Evolutionary conservation across 2,329 filamentous ascomycete genomes (phyloP).

Genomic region (Alternaria atra): DNA sequence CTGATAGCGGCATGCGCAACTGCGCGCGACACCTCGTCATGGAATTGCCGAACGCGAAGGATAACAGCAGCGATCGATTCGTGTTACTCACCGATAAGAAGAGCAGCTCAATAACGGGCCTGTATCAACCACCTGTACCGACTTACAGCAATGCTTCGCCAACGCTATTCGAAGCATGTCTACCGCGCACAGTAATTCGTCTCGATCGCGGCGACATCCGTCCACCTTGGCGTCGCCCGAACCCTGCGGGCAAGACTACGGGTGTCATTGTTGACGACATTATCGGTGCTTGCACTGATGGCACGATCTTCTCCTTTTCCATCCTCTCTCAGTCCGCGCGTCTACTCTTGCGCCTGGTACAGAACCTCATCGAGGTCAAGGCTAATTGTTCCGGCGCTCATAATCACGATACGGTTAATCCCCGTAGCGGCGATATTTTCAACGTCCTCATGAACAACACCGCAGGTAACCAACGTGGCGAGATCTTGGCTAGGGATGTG

Average conservation of each 20-base stretch:
- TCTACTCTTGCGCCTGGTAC: conserved; percentile 75
- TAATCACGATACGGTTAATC: conserved; percentile 22
- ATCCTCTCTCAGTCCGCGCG: conserved; percentile 70
- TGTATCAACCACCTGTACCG: conserved; percentile 34
- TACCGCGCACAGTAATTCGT: conserved; percentile 54
- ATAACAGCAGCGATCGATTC: conserved; percentile 21
- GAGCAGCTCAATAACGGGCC: conserved; percentile 37
- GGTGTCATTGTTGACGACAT: conserved; percentile 58
- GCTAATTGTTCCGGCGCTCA: conserved; percentile 20
- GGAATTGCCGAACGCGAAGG: conserved; percentile 12
- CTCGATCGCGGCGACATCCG: conserved; percentile 61
- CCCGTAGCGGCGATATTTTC: conserved; percentile 30
- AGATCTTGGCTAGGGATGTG: conserved; percentile 32
- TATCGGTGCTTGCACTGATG: conserved; percentile 61
- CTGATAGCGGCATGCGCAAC: conserved; percentile 40
- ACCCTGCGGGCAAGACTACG: conserved; percentile 19
- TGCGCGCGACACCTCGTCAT: conserved; percentile 39
- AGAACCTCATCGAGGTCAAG: conserved; percentile 64
- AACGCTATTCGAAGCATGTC: conserved; percentile 54
- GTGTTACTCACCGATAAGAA: conserved; percentile 48
- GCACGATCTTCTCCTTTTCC: conserved; percentile 66
- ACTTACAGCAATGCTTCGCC: conserved; percentile 36
- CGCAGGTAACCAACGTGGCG: conserved; percentile 28
- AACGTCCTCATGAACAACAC: conserved; percentile 35
- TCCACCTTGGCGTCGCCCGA: conserved; percentile 46